Evolutionary conservation across 2,329 filamentous ascomycete genomes (phyloP).

Genomic region (Epichloe bromicola): DNA sequence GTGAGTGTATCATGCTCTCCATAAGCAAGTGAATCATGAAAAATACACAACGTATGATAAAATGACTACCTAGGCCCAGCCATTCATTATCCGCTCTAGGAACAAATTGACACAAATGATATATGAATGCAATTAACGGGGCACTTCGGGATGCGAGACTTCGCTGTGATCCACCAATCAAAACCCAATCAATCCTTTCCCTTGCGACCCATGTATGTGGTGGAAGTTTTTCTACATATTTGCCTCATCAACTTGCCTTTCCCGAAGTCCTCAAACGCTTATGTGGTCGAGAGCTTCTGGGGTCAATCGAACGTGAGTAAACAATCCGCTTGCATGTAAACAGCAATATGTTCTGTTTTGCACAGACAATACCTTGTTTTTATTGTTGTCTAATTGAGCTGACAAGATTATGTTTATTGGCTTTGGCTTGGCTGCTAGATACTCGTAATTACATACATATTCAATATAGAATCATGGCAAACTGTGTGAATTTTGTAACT

Average conservation of each 20-base stretch:
- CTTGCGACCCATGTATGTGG: not conserved
- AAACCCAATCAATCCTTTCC: not conserved
- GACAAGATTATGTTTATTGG: not conserved
- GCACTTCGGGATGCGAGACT: not conserved
- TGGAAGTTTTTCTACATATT: not conserved
- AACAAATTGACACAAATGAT: not conserved
- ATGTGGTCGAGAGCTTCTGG: too few relatives aligned
- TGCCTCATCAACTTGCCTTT: not conserved
- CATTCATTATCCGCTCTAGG: not conserved
- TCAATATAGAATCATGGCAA: conserved; percentile 23
- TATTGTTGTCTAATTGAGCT: not conserved
- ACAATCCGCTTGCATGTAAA: not conserved
- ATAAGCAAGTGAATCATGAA: too few relatives aligned
- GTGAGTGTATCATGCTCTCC: too few relatives aligned
- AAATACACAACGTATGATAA: not conserved
- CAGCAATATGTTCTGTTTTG: not conserved
- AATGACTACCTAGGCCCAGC: not conserved
- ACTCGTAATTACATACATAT: not conserved
- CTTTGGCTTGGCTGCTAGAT: not conserved
- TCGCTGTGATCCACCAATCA: not conserved
- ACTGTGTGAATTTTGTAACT: conserved; percentile 77
- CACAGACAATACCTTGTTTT: not conserved
- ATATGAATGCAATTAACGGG: not conserved
- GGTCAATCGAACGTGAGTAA: not conserved
- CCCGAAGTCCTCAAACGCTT: not conserved